A percentile compares a stretch with the other conserved stretches of the same genome.
Evolutionary conservation across 2,329 filamentous ascomycete species (phyloP).

Genomic region (Epichloe brachyelytri): DNA sequence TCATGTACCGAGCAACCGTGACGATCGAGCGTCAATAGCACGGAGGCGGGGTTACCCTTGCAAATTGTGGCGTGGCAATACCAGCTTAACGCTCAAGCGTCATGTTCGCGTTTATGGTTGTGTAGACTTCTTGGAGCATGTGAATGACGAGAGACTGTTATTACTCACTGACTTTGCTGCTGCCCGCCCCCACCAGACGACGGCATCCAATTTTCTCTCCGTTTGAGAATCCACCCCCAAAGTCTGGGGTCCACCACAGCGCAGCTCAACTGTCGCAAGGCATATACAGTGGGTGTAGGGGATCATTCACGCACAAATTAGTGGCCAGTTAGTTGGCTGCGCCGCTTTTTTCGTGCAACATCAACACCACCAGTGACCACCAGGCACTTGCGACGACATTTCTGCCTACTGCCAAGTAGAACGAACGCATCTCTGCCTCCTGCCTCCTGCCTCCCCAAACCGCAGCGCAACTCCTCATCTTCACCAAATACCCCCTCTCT

Average conservation of each 20-base stretch:
- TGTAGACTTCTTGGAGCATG: not conserved
- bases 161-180: not conserved
- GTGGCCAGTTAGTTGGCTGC: too few species aligned
- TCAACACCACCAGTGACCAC: not conserved
- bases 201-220: too few species aligned
- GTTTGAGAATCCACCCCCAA: too few species aligned
- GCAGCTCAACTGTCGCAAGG: not conserved
- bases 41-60: too few species aligned
- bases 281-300: too few species aligned
- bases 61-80: not conserved
- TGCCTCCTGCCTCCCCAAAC: not conserved
- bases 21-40: too few species aligned
- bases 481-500: not conserved
- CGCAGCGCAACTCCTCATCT: not conserved
- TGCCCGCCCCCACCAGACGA: too few species aligned
- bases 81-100: constrained; percentile 13
- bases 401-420: not conserved
- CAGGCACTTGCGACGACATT: not conserved
- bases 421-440: too few species aligned
- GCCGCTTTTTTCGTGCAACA: too few species aligned
- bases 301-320: too few species aligned
- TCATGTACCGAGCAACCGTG: not conserved
- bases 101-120: constrained; percentile 5
- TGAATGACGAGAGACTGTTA: not conserved
- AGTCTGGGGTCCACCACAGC: not conserved